Evolutionary conservation across 169 alveolate species (phyloP).

Genomic region (Plasmodium inui): DNA sequence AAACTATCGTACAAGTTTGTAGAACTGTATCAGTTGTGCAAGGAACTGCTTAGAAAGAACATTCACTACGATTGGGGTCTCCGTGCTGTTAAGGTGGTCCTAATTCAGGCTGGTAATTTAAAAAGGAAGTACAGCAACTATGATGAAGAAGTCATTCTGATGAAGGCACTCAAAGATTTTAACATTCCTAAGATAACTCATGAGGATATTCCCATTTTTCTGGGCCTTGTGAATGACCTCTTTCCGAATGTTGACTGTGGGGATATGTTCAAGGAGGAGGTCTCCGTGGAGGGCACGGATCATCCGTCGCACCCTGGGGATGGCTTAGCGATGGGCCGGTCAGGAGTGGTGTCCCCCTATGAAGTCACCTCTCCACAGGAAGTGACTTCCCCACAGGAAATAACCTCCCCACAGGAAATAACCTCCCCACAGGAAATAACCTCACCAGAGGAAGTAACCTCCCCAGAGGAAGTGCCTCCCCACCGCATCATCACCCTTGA

Average conservation of each 20-base stretch:
- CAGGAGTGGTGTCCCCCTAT: background rate
- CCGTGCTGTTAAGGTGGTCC: conserved; percentile 97
- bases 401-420: background rate
- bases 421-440: background rate
- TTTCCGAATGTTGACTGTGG: conserved; percentile 89
- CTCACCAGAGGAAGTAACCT: background rate
- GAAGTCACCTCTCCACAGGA: background rate
- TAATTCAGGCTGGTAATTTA: conserved; percentile 96
- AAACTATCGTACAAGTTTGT: conserved; percentile 94
- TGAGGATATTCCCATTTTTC: conserved; percentile 94
- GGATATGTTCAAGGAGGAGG: conserved; percentile 2
- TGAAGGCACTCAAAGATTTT: conserved; percentile 97
- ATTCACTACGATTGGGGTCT: conserved; percentile 98
- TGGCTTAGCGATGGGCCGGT: background rate
- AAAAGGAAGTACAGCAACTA: conserved; percentile 94
- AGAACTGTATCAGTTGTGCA: conserved; percentile 91
- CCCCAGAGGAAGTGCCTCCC: background rate
- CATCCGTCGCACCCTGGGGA: background rate
- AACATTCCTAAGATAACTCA: conserved; percentile 94
- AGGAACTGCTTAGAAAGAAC: conserved; percentile 92
- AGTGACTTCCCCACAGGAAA: background rate
- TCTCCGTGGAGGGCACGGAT: background rate
- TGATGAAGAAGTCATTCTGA: conserved; percentile 93
- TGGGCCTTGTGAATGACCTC: conserved; percentile 93
- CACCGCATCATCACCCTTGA: conserved; percentile 12